phyloP scores from a whole-genome alignment of 805 yeast species.

The Ogataea glucozyma region DNA sequence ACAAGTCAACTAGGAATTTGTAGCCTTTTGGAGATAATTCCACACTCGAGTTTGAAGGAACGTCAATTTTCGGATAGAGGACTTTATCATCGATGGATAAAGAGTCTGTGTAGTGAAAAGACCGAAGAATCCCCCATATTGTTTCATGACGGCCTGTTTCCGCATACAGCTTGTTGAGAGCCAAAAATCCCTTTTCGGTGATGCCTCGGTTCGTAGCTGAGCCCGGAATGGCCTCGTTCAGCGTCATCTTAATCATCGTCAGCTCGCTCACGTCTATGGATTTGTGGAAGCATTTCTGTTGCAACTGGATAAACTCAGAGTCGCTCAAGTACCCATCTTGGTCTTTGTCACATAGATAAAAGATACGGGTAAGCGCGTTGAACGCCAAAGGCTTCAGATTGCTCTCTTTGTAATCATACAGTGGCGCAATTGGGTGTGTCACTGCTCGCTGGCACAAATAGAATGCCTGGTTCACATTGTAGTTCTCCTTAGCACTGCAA shows the following conservation, averaged over 20 bases:
- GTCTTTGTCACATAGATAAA: conserved; percentile 82
- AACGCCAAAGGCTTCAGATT: conserved; percentile 74
- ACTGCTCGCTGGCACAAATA: conserved; percentile 93
- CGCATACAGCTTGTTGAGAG: conserved; percentile 78
- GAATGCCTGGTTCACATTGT: conserved; percentile 87
- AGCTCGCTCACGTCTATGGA: conserved; percentile 48
- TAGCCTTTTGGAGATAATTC: conserved; percentile 93
- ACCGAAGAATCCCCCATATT: conserved; percentile 89
- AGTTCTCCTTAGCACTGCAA: conserved; percentile 80
- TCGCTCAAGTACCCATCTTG: conserved; percentile 83
- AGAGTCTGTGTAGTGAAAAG: conserved; percentile 90
- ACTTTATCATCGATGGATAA: conserved; percentile 78
- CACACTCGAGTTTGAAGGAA: conserved; percentile 73
- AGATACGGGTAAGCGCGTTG: conserved; percentile 76
- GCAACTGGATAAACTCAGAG: conserved; percentile 68
- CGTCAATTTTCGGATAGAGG: conserved; percentile 76
- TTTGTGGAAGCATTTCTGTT: conserved; percentile 71
- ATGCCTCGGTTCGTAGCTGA: conserved; percentile 51
- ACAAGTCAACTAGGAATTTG: conserved; percentile 86
- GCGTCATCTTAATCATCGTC: conserved; percentile 42
- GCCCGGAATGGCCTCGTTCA: conserved; percentile 32
- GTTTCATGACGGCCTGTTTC: conserved; percentile 95
- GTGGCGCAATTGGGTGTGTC: conserved; percentile 88
- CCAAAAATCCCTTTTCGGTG: conserved; percentile 71
- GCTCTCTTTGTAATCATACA: conserved; percentile 90